Percentiles rank a stretch among this genome's conserved stretches.
These are phyloP conservation scores for Hydnomerulius pinastri DNA, from an alignment of 768 basidiomycete species.

Conservation along the genomic window DNA sequence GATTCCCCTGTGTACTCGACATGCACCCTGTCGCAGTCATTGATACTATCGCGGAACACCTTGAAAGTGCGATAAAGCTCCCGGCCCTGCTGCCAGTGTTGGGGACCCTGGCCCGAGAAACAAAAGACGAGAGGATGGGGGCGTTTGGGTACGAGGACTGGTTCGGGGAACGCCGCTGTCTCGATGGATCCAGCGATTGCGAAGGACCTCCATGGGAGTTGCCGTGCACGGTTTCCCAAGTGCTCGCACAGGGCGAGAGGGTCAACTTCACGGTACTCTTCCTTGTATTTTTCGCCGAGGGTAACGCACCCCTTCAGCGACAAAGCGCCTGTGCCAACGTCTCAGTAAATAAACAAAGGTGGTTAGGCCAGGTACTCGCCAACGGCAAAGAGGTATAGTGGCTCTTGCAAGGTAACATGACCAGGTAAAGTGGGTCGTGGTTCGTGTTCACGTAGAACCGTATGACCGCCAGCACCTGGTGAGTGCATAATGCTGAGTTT, in stretches of 20 bases:
- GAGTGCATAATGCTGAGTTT: neutral
- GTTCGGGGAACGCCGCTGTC: conserved; percentile 22
- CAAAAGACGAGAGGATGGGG: conserved; percentile 37
- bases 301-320: neutral
- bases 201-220: conserved; percentile 36
- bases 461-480: neutral
- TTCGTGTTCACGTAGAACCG: neutral
- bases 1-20: conserved; percentile 33
- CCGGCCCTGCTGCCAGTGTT: conserved; percentile 41
- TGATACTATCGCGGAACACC: conserved; percentile 40
- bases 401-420: neutral
- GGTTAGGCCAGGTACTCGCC: neutral
- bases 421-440: neutral
- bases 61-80: conserved; percentile 36
- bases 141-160: conserved; percentile 27
- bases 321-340: neutral
- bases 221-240: conserved; percentile 31
- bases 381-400: neutral
- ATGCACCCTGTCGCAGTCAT: conserved; percentile 40
- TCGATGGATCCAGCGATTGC: conserved; percentile 13
- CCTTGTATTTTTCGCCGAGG: neutral
- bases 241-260: neutral
- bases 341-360: neutral
- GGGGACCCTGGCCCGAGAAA: conserved; percentile 43
- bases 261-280: neutral